Evolutionary conservation across 257 asterid species (phyloP), one percentile per base, ranked within the genome.

Genomic region (Oldenlandia corymbosa): DNA sequence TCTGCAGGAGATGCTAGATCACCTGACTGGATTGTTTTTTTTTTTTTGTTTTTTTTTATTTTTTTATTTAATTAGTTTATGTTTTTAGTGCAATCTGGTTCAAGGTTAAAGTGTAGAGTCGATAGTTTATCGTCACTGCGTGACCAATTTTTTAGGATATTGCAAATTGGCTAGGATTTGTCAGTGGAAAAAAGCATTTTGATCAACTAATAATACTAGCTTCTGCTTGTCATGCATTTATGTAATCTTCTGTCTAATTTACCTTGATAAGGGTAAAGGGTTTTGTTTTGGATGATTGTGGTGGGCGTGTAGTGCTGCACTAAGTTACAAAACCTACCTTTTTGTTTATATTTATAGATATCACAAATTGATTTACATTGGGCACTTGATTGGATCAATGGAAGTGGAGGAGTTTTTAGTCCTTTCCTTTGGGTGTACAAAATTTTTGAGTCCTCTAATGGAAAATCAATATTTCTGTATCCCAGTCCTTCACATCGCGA

Each of bases 61-160:
- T 45, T 34, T 34, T 50, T 55, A 20, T 58, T 11, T 9, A n/a
- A 42, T 42, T 41, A 66, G 49, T 49, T 59, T 45, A 45, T 46
- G 58, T 46, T 57, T 27, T 57, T 27, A 10, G 41, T 45, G 41
- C 13, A 45, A n/a, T 57, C 41, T 30, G 9, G 39, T 21, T 67
- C 26, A 49, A 37, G 51, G 45, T n/a, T n/a, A 14, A 66, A 13
- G 63, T 16, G 39, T 9, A 4, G 12, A 46, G 50, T 56, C 65
- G 58, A 51, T 21, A n/a, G 30, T 27, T 48, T 31, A 46, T 36
- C 32, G 18, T 21, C 7, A 45, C 34, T 26, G 67, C 67, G 26
- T 50, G 61, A n/a, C 66, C 61, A 60, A 58, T 45, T 49, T 59
- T 59, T 27, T 46, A 13, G 72, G 67, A 45, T 7, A n/a, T 36